phyloP scores from a whole-genome alignment of 176 grass and related monocot genomes.

The Carex pumila region DNA sequence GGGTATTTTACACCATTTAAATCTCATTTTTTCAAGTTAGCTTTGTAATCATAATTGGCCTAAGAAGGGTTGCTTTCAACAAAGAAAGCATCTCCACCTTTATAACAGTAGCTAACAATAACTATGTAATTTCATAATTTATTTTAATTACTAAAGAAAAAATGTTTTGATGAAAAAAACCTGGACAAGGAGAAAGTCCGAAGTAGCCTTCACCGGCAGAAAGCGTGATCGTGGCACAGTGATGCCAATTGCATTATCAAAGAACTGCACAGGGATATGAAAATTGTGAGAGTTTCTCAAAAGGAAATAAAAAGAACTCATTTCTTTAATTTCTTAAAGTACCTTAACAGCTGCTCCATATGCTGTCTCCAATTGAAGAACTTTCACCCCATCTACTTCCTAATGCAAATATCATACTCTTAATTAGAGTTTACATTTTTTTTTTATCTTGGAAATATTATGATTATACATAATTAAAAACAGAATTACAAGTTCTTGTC shows the following conservation, averaged over 20 bases:
- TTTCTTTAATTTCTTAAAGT: slow-evolving; percentile 15
- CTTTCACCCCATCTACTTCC: slow-evolving; percentile 90
- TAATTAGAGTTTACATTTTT: neutral
- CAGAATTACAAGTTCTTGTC: neutral
- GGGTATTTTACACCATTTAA: neutral
- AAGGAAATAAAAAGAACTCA: neutral
- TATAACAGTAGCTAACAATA: neutral
- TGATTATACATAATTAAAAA: neutral
- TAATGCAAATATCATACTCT: slow-evolving; percentile 16
- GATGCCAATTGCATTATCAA: slow-evolving; percentile 73
- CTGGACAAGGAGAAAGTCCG: slow-evolving; percentile 89
- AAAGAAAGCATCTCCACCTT: neutral
- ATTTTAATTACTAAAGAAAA: neutral
- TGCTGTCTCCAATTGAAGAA: slow-evolving; percentile 92
- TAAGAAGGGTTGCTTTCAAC: neutral
- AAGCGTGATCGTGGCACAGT: slow-evolving; percentile 86
- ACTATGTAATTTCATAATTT: neutral
- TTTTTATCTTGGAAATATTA: neutral
- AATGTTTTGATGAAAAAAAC: slow-evolving; percentile 30
- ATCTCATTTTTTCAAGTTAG: neutral
- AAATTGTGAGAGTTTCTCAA: neutral
- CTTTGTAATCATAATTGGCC: neutral
- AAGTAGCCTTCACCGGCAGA: slow-evolving; percentile 84
- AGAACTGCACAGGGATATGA: slow-evolving; percentile 53
- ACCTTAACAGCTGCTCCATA: slow-evolving; percentile 88